phyloP scores from a whole-genome alignment of 2,329 filamentous ascomycete genomes.

The Pyrenochaeta sp. region DNA sequence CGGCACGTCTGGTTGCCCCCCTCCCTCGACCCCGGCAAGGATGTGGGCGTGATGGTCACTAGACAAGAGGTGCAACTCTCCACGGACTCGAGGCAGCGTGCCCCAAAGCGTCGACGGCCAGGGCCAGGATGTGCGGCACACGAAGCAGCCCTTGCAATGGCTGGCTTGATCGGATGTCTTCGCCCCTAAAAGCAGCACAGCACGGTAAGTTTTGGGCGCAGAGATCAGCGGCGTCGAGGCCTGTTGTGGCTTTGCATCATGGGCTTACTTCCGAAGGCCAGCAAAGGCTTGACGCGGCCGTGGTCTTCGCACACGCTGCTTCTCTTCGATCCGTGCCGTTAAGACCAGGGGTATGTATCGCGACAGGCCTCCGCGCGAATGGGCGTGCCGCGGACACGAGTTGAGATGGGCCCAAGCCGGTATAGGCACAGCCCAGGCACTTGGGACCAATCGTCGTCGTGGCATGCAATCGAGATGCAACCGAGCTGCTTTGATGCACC shows the following conservation, averaged over 20 bases:
- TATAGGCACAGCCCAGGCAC: slow-evolving; percentile 23
- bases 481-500: slow-evolving; percentile 28
- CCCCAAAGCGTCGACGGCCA: slow-evolving; percentile 20
- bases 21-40: too few species aligned
- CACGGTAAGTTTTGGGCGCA: slow-evolving; percentile 3
- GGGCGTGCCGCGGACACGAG: slow-evolving; percentile 27
- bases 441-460: slow-evolving; percentile 30
- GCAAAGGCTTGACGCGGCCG: slow-evolving; percentile 3
- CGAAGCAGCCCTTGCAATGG: slow-evolving; percentile 26
- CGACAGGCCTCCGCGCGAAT: slow-evolving; percentile 30
- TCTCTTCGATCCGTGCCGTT: slow-evolving; percentile 35
- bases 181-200: slow-evolving; percentile 14
- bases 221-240: slow-evolving; percentile 13
- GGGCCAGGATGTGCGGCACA: slow-evolving; percentile 33
- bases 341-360: slow-evolving; percentile 29
- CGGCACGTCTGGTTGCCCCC: slow-evolving; percentile 30
- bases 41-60: slow-evolving; percentile 17
- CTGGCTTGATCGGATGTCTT: slow-evolving; percentile 29
- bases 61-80: slow-evolving; percentile 17
- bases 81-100: slow-evolving; percentile 7
- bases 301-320: not conserved
- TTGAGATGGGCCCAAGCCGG: slow-evolving; percentile 26
- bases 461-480: slow-evolving; percentile 37
- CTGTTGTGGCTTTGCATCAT: slow-evolving; percentile 3
- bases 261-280: slow-evolving; percentile 19